Evolutionary conservation across 2,329 filamentous ascomycete species (phyloP), one percentile per base, ranked within the genome.

Genomic region (Ophiocordyceps camponoti-floridani): DNA sequence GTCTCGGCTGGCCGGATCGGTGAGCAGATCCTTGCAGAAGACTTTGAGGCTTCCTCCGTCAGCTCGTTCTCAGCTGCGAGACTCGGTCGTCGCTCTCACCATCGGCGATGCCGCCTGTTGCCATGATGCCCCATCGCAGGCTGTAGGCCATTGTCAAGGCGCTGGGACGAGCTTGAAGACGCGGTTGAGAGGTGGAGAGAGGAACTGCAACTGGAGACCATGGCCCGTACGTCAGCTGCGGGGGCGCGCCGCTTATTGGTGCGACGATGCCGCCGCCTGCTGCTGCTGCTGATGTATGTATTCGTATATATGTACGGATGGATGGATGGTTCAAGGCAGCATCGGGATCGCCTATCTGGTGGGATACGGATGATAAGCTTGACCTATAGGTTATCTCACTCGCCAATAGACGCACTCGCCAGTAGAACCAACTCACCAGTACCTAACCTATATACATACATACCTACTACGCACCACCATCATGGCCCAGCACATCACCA

Each of bases 21-120:
- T 73, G 51, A 88, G 77, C 43, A 94, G 73, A 57, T 94, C 87
- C 62, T 80, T 79, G 54, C 79, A 74, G 65, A 91, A 85, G 49
- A 64, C 72, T 76, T 4, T 2, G 18, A 31, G 3, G 23, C 16
- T 9, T 37, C 19, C 12, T n/a, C n/a, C 13, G 33, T 37, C 33
- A 37, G 33, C 13, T n/a, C 23, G 23, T 3, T 23, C 5, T 23
- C n/a, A 19, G 35, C n/a, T 5, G 10, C 2, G 33, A 37, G 6
- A 9, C 13, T 16, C 4, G 6, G 35, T 2, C 3, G 14, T n/a
- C 14, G 7, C 14, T 5, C 3, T 33, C 27, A 75, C 72, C 68
- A 55, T 72, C 64, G 40, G 73, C 73, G 54, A 77, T 77, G 52
- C 70, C 64, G 44, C 73, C 73, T 1, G 73, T 77, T 57, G 73